Conservation (phyloP, 371 early-diverging fungal species). For the Circinella umbellata region DNA sequence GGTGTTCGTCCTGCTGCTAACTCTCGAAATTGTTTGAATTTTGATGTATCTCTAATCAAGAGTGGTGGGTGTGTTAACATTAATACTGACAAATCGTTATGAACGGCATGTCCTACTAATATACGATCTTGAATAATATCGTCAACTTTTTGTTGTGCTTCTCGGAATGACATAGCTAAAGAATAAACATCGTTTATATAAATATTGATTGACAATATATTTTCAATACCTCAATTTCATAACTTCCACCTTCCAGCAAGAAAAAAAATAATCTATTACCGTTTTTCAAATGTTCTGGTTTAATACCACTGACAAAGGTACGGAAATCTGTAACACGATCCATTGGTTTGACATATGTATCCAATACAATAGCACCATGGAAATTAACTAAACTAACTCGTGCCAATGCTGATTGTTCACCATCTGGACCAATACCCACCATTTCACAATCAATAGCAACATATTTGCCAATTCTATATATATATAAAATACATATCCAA, state of each 20-base stretch:
- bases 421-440: slow-evolving; percentile 95
- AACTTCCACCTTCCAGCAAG: not conserved
- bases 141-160: slow-evolving; percentile 79
- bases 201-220: too few relatives aligned
- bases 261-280: slow-evolving; percentile 31
- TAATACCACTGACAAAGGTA: slow-evolving; percentile 92
- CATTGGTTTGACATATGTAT: slow-evolving; percentile 82
- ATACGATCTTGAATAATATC: slow-evolving; percentile 83
- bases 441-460: slow-evolving; percentile 98
- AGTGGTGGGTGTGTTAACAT: slow-evolving; percentile 80
- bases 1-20: slow-evolving; percentile 73
- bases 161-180: slow-evolving; percentile 68
- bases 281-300: slow-evolving; percentile 70
- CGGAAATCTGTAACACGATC: slow-evolving; percentile 93
- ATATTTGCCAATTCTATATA: slow-evolving; percentile 71
- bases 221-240: not conserved
- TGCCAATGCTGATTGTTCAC: slow-evolving; percentile 81
- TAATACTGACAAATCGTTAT: slow-evolving; percentile 84
- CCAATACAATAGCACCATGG: slow-evolving; percentile 86
- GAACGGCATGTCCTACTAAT: slow-evolving; percentile 90
- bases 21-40: slow-evolving; percentile 75
- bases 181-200: too few relatives aligned
- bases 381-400: slow-evolving; percentile 94
- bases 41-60: slow-evolving; percentile 85
- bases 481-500: not conserved